phyloP scores from a whole-genome alignment of 768 basidiomycete species.

The Leucocoprinus leucothites region DNA sequence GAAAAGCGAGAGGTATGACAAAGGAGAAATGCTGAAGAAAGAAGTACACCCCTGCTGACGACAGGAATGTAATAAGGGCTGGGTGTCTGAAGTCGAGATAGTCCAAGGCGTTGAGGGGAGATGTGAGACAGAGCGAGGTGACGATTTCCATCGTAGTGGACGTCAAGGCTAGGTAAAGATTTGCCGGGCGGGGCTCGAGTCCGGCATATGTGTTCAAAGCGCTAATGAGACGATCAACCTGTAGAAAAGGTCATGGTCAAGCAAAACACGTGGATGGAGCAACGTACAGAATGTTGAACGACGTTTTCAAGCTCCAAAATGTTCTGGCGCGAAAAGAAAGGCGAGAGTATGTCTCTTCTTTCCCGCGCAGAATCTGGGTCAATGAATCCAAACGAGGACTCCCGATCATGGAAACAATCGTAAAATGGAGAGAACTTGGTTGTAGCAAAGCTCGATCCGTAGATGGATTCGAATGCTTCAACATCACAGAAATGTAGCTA shows the following conservation, averaged over 20 bases:
- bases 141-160: constrained; percentile 28
- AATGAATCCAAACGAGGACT: constrained; percentile 24
- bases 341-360: constrained; percentile 24
- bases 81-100: constrained; percentile 22
- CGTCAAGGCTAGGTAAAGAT: constrained; percentile 24
- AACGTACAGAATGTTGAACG: constrained; percentile 24
- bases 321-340: constrained; percentile 30
- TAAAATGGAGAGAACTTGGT: constrained; percentile 27
- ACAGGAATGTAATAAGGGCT: background rate
- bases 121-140: constrained; percentile 27
- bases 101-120: constrained; percentile 21
- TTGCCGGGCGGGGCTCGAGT: background rate
- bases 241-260: too few species aligned
- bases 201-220: too few species aligned
- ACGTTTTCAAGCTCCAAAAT: constrained; percentile 26
- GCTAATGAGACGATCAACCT: too few species aligned
- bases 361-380: constrained; percentile 23
- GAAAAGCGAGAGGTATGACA: constrained; percentile 9
- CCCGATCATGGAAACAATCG: constrained; percentile 18
- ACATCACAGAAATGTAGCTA: constrained; percentile 36
- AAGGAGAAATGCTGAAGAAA: constrained; percentile 12
- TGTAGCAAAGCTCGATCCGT: constrained; percentile 21
- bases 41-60: constrained; percentile 14
- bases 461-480: constrained; percentile 30
- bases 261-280: background rate